Conservation (phyloP, 176 grass and related monocot species). For the Olyra latifolia region DNA sequence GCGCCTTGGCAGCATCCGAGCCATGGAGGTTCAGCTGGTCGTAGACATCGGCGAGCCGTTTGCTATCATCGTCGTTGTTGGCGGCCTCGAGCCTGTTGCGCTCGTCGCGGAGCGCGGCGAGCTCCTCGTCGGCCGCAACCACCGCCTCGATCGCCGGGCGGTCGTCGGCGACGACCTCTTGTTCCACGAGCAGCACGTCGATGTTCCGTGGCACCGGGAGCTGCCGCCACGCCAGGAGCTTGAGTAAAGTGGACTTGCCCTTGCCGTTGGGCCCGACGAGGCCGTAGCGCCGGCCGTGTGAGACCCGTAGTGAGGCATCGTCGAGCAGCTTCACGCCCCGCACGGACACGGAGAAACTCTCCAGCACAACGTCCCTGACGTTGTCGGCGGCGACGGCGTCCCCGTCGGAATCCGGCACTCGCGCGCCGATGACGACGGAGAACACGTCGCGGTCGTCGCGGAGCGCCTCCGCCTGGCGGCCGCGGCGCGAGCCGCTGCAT, state of each 20-base stretch:
- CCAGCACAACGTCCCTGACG: constrained; percentile 53
- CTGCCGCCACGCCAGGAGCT: constrained; percentile 62
- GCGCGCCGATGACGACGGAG: constrained; percentile 51
- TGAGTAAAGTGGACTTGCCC: constrained; percentile 66
- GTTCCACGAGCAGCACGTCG: constrained; percentile 67
- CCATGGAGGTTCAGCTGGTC: constrained; percentile 48
- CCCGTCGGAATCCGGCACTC: constrained; percentile 9
- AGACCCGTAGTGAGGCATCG: constrained; percentile 55
- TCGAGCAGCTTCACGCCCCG: constrained; percentile 58
- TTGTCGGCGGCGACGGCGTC: constrained; percentile 31
- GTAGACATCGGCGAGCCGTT: constrained; percentile 51
- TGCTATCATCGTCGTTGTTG: too few species aligned
- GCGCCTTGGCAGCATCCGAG: constrained; percentile 54
- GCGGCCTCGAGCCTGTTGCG: too few species aligned
- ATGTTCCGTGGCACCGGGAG: constrained; percentile 61
- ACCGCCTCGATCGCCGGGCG: constrained; percentile 53
- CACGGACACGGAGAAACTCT: constrained; percentile 60
- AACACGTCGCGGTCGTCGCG: constrained; percentile 63
- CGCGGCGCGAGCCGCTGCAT: constrained; percentile 32
- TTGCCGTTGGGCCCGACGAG: constrained; percentile 69
- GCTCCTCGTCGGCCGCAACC: neutral
- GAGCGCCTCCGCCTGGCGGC: constrained; percentile 49
- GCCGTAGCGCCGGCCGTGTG: constrained; percentile 58
- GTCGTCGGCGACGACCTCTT: constrained; percentile 61
- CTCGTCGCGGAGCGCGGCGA: too few species aligned